Evolutionary conservation across 78 protist species (phyloP).

Genomic region (Dictyostelium citrinum): DNA sequence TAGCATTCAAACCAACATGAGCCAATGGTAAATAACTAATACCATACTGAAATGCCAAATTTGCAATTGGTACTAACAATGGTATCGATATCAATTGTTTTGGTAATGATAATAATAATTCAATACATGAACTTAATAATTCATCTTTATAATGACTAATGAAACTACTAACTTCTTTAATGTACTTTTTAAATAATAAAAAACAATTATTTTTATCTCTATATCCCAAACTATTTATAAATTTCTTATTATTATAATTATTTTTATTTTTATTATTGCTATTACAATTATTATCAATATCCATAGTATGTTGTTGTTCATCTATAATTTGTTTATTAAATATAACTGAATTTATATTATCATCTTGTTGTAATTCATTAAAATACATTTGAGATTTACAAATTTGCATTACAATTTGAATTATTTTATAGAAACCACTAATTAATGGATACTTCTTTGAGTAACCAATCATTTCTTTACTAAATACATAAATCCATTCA

Average conservation of each 20-base stretch:
- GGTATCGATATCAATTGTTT: slow-evolving; percentile 3
- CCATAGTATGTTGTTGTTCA: not conserved
- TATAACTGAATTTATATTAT: not conserved
- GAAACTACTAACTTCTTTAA: slow-evolving; percentile 43
- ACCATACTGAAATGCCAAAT: slow-evolving; percentile 65
- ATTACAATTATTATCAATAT: not conserved
- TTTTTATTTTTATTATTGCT: not conserved
- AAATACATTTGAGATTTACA: slow-evolving; percentile 48
- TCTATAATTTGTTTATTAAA: not conserved
- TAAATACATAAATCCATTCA: slow-evolving; percentile 77
- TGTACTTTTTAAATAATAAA: slow-evolving; percentile 43
- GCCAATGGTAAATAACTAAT: slow-evolving; percentile 83
- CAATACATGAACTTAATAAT: slow-evolving; percentile 70
- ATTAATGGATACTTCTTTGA: slow-evolving; percentile 70
- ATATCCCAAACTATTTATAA: slow-evolving; percentile 9
- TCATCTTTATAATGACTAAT: slow-evolving; percentile 78
- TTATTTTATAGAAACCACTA: slow-evolving; percentile 76
- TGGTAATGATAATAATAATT: slow-evolving; percentile 76
- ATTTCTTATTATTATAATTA: not conserved
- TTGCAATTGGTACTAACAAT: slow-evolving; percentile 38
- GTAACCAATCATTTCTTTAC: slow-evolving; percentile 59
- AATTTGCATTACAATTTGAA: slow-evolving; percentile 47
- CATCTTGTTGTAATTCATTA: not conserved
- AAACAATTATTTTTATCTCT: slow-evolving; percentile 54
- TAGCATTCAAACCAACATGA: slow-evolving; percentile 41